These are phyloP conservation scores for Candida odintsovae DNA, from an alignment of 805 yeast genomes.

Conservation along the genomic window DNA sequence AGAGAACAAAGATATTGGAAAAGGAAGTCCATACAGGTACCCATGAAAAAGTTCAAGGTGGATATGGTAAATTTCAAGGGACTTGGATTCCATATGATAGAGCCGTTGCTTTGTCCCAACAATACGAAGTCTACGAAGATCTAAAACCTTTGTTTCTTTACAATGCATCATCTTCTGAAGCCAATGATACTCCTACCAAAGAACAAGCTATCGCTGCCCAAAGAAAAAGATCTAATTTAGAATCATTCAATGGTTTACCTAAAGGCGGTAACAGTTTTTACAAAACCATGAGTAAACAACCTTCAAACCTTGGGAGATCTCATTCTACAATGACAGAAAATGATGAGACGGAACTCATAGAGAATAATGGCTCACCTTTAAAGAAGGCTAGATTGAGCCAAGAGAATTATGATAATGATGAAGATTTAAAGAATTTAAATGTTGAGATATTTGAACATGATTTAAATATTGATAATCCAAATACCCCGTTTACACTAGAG, in stretches of 20 bases:
- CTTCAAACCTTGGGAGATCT: constrained; percentile 19
- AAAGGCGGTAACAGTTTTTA: constrained; percentile 11
- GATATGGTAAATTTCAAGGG: constrained; percentile 80
- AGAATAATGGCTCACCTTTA: constrained; percentile 29
- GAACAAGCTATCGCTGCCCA: constrained; percentile 39
- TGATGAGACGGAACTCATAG: constrained; percentile 20
- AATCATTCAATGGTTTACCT: constrained; percentile 5
- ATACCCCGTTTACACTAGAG: constrained; percentile 42
- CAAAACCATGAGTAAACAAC: constrained; percentile 17
- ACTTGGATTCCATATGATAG: constrained; percentile 77
- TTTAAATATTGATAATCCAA: constrained; percentile 33
- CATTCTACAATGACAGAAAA: constrained; percentile 29
- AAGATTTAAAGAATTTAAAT: neutral
- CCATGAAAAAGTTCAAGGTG: constrained; percentile 80
- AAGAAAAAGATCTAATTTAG: constrained; percentile 20
- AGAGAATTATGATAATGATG: neutral
- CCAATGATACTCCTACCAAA: constrained; percentile 40
- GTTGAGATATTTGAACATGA: constrained; percentile 33
- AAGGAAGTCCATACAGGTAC: constrained; percentile 62
- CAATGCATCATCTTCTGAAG: constrained; percentile 32
- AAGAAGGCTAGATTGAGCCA: constrained; percentile 26
- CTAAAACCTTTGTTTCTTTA: constrained; percentile 58
- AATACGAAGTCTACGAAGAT: constrained; percentile 54
- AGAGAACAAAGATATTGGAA: constrained; percentile 68
- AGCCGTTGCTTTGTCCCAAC: constrained; percentile 53